Evolutionary conservation across 2,329 filamentous ascomycete species (phyloP).

Genomic region (Aureobasidium sp.): DNA sequence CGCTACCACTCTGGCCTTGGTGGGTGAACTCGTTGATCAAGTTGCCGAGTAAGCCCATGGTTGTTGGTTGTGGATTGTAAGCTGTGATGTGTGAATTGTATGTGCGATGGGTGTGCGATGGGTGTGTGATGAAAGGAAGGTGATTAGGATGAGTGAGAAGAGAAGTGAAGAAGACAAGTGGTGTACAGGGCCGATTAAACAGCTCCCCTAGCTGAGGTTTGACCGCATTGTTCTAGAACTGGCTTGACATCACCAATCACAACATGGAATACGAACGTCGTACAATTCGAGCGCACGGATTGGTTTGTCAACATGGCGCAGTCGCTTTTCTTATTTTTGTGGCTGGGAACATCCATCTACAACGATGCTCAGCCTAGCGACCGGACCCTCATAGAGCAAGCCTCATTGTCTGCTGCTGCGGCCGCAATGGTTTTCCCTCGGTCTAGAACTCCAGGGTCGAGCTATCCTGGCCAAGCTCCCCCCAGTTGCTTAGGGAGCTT

Average conservation of each 20-base stretch:
- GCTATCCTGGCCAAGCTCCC: neutral
- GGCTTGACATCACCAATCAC: neutral
- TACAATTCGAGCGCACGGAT: neutral
- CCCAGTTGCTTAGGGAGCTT: neutral
- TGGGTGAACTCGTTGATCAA: slow-evolving; percentile 21
- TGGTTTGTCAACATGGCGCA: neutral
- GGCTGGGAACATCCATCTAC: neutral
- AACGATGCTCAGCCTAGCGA: neutral
- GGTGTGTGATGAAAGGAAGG: neutral
- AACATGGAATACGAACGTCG: neutral
- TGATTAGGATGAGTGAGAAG: neutral
- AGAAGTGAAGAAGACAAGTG: neutral
- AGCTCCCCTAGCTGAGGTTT: neutral
- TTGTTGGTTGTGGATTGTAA: neutral
- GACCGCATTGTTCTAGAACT: neutral
- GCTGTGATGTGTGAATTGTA: neutral
- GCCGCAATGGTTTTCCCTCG: neutral
- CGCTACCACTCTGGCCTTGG: slow-evolving; percentile 12
- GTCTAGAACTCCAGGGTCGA: neutral
- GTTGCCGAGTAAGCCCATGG: slow-evolving; percentile 22
- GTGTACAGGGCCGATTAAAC: neutral
- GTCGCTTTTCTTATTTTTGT: neutral
- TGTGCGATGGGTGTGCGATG: neutral
- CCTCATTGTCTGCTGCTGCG: neutral
- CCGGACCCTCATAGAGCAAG: neutral